Percentiles rank a stretch among this genome's conserved stretches.
phyloP scores from a whole-genome alignment of 164 flowering plant species.

The Malania oleifera region DNA sequence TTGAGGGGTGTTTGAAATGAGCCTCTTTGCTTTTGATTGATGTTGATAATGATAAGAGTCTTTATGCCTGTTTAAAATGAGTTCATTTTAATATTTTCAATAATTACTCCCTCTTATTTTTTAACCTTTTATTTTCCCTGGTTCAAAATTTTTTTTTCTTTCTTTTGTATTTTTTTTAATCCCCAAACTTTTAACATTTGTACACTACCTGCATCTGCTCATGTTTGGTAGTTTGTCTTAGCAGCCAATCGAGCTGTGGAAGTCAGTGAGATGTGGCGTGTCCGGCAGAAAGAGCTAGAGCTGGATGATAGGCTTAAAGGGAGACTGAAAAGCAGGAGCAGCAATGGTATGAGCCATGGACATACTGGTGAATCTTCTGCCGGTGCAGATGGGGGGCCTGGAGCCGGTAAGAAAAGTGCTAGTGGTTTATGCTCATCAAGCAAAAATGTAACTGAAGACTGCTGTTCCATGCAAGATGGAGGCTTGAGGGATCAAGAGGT shows the following conservation, averaged over 20 bases:
- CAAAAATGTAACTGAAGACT: conserved; percentile 26
- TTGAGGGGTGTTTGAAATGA: too few species aligned
- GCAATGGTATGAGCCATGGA: conserved; percentile 16
- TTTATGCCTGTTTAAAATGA: too few species aligned
- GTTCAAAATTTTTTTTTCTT: background rate
- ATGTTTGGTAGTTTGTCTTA: conserved; percentile 10
- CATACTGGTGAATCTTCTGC: conserved; percentile 16
- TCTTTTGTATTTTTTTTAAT: background rate
- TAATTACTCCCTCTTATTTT: too few species aligned
- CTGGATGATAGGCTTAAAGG: conserved; percentile 49
- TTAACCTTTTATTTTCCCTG: background rate
- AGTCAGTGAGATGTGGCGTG: conserved; percentile 89
- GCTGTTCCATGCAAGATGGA: conserved; percentile 30
- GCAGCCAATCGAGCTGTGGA: conserved; percentile 84
- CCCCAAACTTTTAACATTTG: too few species aligned
- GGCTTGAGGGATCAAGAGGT: conserved; percentile 75
- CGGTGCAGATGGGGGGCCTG: conserved; percentile 18
- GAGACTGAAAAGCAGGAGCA: conserved; percentile 27
- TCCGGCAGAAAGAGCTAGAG: conserved; percentile 70
- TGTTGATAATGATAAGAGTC: too few species aligned
- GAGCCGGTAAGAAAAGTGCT: conserved; percentile 13
- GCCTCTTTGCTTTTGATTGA: too few species aligned
- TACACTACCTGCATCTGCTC: conserved; percentile 1
- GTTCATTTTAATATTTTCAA: too few species aligned
- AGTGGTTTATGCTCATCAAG: conserved; percentile 31